phyloP scores from a whole-genome alignment of 2,329 filamentous ascomycete genomes.

The Botrytis tulipae region DNA sequence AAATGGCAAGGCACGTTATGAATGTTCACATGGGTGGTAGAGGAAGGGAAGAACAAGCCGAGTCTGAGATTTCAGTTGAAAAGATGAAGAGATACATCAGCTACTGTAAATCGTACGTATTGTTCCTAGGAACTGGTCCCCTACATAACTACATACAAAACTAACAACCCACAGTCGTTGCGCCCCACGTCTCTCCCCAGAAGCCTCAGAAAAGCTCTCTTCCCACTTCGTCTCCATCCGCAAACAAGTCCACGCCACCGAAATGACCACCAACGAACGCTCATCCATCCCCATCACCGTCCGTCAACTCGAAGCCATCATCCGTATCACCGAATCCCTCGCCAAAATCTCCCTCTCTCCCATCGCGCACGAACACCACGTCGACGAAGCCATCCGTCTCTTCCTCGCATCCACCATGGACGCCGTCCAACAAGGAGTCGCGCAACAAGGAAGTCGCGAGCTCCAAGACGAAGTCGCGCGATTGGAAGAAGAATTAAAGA shows the following conservation, averaged over 20 bases:
- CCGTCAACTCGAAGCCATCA: slow-evolving; percentile 93
- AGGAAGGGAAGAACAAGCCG: slow-evolving; percentile 75
- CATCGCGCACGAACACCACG: slow-evolving; percentile 84
- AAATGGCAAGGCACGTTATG: slow-evolving; percentile 96
- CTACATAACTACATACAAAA: background rate
- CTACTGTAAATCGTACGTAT: slow-evolving; percentile 85
- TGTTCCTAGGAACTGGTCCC: background rate
- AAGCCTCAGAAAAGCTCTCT: slow-evolving; percentile 92
- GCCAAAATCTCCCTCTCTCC: slow-evolving; percentile 87
- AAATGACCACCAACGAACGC: slow-evolving; percentile 83
- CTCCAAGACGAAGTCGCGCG: slow-evolving; percentile 85
- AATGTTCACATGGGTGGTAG: slow-evolving; percentile 91
- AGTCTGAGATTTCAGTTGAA: slow-evolving; percentile 88
- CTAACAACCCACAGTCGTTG: slow-evolving; percentile 63
- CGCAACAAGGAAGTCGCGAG: slow-evolving; percentile 79
- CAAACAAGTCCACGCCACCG: slow-evolving; percentile 86
- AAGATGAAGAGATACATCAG: slow-evolving; percentile 98
- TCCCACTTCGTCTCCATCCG: slow-evolving; percentile 97
- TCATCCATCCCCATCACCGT: slow-evolving; percentile 97
- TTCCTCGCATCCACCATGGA: slow-evolving; percentile 99
- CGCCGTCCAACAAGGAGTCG: slow-evolving; percentile 79
- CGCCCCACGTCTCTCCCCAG: slow-evolving; percentile 82
- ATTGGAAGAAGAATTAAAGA: slow-evolving; percentile 84
- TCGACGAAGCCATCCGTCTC: slow-evolving; percentile 94
- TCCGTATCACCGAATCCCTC: slow-evolving; percentile 93